phyloP scores from a whole-genome alignment of 2,329 filamentous ascomycete species.

The Fusarium veterinarium region DNA sequence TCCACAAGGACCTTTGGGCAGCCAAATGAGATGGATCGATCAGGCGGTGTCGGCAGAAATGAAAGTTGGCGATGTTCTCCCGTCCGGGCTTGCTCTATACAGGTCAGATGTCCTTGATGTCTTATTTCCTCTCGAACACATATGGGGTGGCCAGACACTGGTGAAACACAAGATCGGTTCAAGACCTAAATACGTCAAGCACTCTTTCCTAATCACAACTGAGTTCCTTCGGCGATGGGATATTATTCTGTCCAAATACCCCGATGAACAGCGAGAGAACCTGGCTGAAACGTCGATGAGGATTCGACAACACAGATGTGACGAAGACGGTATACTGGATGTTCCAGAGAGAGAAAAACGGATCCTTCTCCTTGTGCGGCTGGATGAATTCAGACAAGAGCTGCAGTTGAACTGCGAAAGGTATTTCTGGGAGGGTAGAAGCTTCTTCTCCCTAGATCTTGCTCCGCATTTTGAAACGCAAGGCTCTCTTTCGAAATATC shows the following conservation, averaged over 20 bases:
- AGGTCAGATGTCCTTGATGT: rapidly evolving
- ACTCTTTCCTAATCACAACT: too few species aligned
- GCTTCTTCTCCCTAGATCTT: background rate
- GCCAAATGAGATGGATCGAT: background rate
- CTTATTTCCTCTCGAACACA: background rate
- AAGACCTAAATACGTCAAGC: too few species aligned
- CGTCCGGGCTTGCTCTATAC: background rate
- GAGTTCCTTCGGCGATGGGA: too few species aligned
- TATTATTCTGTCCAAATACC: too few species aligned
- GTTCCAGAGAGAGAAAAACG: background rate
- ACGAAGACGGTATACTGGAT: background rate
- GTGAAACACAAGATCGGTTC: background rate
- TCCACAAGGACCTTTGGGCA: background rate
- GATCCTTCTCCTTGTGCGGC: background rate
- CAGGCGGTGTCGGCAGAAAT: rapidly evolving
- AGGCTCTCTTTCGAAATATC: background rate
- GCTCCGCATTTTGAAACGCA: background rate
- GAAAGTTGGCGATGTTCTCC: background rate
- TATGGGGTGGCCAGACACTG: background rate
- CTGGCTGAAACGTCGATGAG: background rate
- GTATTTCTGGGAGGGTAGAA: background rate
- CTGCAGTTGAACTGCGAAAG: background rate
- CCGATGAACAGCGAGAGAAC: rapidly evolving
- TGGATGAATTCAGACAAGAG: background rate
- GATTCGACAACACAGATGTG: too few species aligned